These are phyloP conservation scores for Neltuma alba DNA, from an alignment of 306 rosid species.

Conservation along the genomic window DNA sequence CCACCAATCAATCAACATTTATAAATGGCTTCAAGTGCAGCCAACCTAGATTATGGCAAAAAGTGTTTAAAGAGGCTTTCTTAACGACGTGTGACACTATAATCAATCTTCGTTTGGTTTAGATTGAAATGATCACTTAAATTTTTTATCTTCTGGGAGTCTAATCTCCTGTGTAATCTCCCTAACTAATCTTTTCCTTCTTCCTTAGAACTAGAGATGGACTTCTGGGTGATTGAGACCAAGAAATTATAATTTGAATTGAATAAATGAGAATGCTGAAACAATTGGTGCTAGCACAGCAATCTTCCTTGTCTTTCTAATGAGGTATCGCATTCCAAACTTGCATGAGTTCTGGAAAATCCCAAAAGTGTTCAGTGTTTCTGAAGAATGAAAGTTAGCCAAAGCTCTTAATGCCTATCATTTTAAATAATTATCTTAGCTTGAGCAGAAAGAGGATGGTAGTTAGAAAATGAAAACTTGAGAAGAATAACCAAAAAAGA, in stretches of 20 bases:
- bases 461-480: slow-evolving; percentile 5
- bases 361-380: neutral
- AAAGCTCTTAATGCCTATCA: neutral
- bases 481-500: slow-evolving; percentile 3
- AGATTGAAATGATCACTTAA: neutral
- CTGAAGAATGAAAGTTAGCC: neutral
- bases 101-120: neutral
- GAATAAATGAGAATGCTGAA: neutral
- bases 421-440: neutral
- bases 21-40: neutral
- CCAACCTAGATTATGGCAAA: neutral
- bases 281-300: neutral
- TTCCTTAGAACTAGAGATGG: neutral
- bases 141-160: neutral
- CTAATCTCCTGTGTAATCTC: neutral
- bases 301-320: neutral
- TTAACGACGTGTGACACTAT: neutral
- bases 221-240: neutral
- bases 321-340: neutral
- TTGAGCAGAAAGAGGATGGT: neutral
- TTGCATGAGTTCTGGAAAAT: neutral
- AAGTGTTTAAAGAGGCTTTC: neutral
- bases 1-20: neutral
- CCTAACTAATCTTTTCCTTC: neutral
- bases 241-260: neutral